phyloP scores from a whole-genome alignment of 73 alveolate genomes.

The Paraurostyla sp. region DNA sequence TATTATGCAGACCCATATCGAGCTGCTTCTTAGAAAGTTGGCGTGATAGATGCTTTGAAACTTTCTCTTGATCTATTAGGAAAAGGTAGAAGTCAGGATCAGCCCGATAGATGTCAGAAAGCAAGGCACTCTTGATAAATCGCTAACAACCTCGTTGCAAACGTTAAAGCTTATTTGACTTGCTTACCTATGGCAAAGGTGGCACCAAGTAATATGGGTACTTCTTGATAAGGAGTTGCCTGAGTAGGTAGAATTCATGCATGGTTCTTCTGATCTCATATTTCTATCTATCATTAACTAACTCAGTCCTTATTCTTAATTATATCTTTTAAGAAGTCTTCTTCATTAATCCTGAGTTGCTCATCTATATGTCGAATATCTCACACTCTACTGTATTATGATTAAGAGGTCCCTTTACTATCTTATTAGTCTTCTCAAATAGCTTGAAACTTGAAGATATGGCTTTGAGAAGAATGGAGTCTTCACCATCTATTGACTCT shows the following conservation, averaged over 20 bases:
- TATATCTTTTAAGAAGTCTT: background rate
- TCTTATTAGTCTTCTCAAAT: constrained; percentile 32
- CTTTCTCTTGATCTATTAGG: background rate
- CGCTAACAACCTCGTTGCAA: background rate
- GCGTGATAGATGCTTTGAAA: background rate
- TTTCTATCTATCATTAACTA: background rate
- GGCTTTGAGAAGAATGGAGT: constrained; percentile 11
- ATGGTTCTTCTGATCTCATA: constrained; percentile 17
- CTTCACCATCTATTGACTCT: constrained; percentile 44
- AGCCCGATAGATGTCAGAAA: constrained; percentile 13
- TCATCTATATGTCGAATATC: background rate
- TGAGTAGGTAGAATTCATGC: background rate
- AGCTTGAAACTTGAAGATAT: constrained; percentile 24
- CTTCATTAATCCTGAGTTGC: background rate
- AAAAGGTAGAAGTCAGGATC: background rate
- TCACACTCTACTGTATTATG: background rate
- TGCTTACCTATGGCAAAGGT: background rate
- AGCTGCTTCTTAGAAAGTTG: background rate
- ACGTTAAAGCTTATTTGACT: background rate
- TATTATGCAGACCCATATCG: constrained; percentile 33
- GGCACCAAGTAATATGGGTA: constrained; percentile 35
- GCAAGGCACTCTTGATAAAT: background rate
- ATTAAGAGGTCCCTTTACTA: constrained; percentile 20
- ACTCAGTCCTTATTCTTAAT: constrained; percentile 4
- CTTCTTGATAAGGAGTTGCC: constrained; percentile 9